These are phyloP conservation scores for Penicillium sclerotiorum DNA, from an alignment of 2,329 filamentous ascomycete species.

Conservation along the genomic window DNA sequence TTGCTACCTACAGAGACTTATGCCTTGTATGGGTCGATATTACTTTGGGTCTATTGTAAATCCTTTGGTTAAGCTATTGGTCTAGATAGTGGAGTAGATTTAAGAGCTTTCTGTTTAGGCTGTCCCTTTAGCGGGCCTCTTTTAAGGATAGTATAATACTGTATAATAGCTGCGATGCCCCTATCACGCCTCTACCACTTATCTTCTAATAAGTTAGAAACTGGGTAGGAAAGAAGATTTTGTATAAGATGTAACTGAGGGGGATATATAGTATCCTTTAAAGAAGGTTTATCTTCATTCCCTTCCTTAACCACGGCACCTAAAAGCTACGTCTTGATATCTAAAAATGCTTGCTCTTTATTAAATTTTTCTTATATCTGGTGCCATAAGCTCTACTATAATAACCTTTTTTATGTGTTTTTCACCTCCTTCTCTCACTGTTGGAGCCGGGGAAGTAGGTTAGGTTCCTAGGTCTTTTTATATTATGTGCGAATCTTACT, in stretches of 20 bases:
- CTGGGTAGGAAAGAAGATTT: constrained; percentile 20
- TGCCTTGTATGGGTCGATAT: neutral
- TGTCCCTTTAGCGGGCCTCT: constrained; percentile 18
- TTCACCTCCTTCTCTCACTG: constrained; percentile 17
- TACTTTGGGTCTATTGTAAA: constrained; percentile 1
- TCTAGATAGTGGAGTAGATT: constrained; percentile 7
- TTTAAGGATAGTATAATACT: constrained; percentile 23
- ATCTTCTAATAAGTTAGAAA: constrained; percentile 22
- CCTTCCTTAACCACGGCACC: constrained; percentile 18
- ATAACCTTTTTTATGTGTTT: constrained; percentile 18
- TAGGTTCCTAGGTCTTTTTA: constrained; percentile 11
- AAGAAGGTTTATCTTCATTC: constrained; percentile 6
- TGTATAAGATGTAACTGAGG: constrained; percentile 16
- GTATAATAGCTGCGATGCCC: constrained; percentile 12
- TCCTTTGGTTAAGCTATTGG: constrained; percentile 3
- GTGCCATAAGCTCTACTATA: constrained; percentile 14
- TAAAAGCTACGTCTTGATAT: constrained; percentile 24
- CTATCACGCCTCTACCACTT: constrained; percentile 23
- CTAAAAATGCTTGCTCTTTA: constrained; percentile 21
- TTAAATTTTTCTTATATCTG: constrained; percentile 23
- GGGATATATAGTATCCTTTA: constrained; percentile 16
- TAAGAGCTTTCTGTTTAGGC: constrained; percentile 10
- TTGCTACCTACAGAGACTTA: constrained; percentile 5
- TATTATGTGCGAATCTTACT: constrained; percentile 11
- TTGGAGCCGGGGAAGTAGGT: constrained; percentile 9